Base-by-base conservation (phyloP, 495 filamentous ascomycete species). In the Cryomyces minteri region DNA sequence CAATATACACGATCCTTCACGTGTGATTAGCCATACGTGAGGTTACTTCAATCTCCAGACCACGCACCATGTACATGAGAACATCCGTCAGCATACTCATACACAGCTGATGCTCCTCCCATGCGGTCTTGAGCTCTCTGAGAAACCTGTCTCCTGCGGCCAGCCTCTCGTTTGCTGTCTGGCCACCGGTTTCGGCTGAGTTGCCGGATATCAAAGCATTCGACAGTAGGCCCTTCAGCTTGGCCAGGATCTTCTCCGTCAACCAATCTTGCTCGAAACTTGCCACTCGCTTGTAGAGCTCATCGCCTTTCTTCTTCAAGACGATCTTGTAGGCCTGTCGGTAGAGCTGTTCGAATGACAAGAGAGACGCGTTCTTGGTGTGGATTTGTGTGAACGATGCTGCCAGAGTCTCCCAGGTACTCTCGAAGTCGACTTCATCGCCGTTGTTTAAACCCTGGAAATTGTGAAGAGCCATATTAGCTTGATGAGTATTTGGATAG, bases 51-150 rank as follows among this genome's bases (percentile, higher is more conserved):
- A 25, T 32, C 9, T 29, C 6, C n/a, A 45, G 31, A 30, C 25
- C 28, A 54, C 76, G 47, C 56, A 84, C 80, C 73, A 99, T 88
- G 52, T 99, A 99, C 88, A 99, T 95, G 33, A 96, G 62, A 32
- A 99, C 84, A 58, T 99, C 92, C 8, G 88, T 90, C 39, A 84
- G 79, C 92, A 99, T 96, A 51, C 84, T 84, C 88, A 95, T 94
- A 45, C 81, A 84, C 11, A 83, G 67, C 55, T 84, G 84, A 56
- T 99, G 88, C 45, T 90, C 80, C 49, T 84, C 76, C 83, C 85
- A 99, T 4, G 77, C 75, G 37, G 69, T 65, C 56, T 81, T 83
- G 12, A 96, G 55, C 1, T 73, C 81, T 37, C 70, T 72, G 51
- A 99, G 58, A 51, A 96, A 90, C 55, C 70, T 81, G 61, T 93